Evolutionary conservation across 2,329 filamentous ascomycete species (phyloP), one percentile per base, ranked within the genome.

Genomic region (Talaromyces atroroseus): DNA sequence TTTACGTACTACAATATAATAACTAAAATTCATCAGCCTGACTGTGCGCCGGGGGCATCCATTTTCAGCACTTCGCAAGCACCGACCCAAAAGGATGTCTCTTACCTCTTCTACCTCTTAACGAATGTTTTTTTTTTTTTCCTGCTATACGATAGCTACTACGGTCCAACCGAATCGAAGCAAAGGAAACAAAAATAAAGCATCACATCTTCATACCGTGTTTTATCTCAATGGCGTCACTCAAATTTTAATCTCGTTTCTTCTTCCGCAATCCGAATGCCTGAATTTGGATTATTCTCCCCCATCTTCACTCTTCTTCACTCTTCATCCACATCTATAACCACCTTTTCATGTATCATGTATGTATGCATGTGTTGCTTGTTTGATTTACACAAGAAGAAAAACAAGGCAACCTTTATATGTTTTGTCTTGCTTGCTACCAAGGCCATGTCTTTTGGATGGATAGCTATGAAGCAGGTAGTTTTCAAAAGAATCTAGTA

Each of bases 241-340:
- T 2, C 32, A 36, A 36, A 36, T 36, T 4, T 36, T 36, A 14
- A 8, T 36, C 32, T 16, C 16, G 26, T 36, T 36, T 36, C 32
- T 36, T 36, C 32, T 16, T 36, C 14, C 26, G 4, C 26, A 5
- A 5, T 29, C 26, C 8, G 14, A 34, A 5, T 11, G 12, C 5
- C 3, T 40, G 26, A 8, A 29, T 53, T 26, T 5, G n/a, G 36
- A 18, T 16, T 11, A 16, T 6, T 40, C 5, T 18, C 8, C n/a
- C 14, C 16, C 16, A 11, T 6, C 18, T 40, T 38, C 34, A n/a
- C 11, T 60, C 26, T 61, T 44, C 36, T n/a, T n/a, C n/a, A n/a
- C 51, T 42, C 42, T 40, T 40, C 26, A 29, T 55, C 44, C 40
- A 47, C 50, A 58, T 58, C 49, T 55, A 24, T 40, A 32, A 24